Evolutionary conservation across 139 green algal genomes (phyloP), one percentile per base, ranked within the genome.

Genomic region (Micromonas commoda): DNA sequence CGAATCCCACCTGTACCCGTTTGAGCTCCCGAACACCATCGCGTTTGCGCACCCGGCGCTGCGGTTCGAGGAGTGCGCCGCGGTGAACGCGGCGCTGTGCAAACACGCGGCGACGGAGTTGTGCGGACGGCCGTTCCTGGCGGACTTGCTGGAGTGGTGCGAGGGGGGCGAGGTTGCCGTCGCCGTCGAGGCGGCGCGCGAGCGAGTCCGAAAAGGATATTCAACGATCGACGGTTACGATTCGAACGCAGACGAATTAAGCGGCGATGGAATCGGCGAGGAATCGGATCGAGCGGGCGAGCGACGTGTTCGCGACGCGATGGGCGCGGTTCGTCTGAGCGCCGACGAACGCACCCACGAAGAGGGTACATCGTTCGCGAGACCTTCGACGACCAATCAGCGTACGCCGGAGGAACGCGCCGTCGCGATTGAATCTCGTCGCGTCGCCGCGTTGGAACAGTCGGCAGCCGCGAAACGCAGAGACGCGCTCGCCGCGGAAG

Each of bases 11-110:
- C 1, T 61, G 37, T 75, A 75, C 9, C 68, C 68, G 2, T 75
- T 75, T 29, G 68, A 75, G 68, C 34, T 61, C 61, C 68, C 68
- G 24, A 39, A n/a, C n/a, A n/a, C 34, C 35, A 21, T 75, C 24
- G 20, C 20, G 6, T 75, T 75, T 34, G 35, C 68, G 35, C 68
- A 75, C 23, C 68, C 68, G 37, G 53, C 68, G 37, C 35, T 75
- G 5, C 32, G n/a, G 3, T 38, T 63, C 35, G 68, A 61, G 38
- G 23, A n/a, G 20, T 26, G 23, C 6, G 68, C 33, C 37, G 68
- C 68, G 9, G 68, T 75, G 3, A 53, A 38, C 6, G 4, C 20
- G 19, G 68, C 68, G 2, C 29, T 75, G 68, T 21, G 38, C 34
- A 13, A 20, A 20, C 31, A 37, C 9, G 38, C 37, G 20, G 35